Conservation (phyloP, 1,284 basidiomycete species). For the Exobasidium cylindrosporum region DNA sequence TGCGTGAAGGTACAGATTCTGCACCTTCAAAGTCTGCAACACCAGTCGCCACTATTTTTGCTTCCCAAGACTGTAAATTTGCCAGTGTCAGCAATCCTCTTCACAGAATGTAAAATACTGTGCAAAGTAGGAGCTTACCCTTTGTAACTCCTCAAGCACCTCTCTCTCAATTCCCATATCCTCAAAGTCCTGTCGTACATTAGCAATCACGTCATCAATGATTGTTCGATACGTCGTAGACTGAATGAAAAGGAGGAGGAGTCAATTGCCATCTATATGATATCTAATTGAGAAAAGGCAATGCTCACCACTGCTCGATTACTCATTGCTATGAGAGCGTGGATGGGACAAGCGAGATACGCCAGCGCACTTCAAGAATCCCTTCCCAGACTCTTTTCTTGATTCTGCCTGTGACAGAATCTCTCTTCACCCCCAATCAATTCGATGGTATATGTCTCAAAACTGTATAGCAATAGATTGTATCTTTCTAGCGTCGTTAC, state of each 20-base stretch:
- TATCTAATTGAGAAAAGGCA: neutral
- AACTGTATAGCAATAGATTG: too few species aligned
- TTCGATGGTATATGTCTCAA: too few species aligned
- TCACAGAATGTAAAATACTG: slow-evolving; percentile 18
- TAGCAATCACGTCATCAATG: slow-evolving; percentile 90
- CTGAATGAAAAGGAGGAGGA: neutral
- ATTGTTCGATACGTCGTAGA: slow-evolving; percentile 81
- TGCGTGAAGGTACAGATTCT: slow-evolving; percentile 57
- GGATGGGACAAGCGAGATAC: too few species aligned
- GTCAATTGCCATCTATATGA: neutral
- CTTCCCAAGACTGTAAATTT: slow-evolving; percentile 78
- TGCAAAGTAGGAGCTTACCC: slow-evolving; percentile 63
- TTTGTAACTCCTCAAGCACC: slow-evolving; percentile 80
- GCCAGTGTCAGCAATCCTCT: slow-evolving; percentile 9
- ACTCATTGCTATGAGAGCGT: too few species aligned
- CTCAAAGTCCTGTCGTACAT: slow-evolving; percentile 90
- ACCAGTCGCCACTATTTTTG: slow-evolving; percentile 82
- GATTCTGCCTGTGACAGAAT: too few species aligned
- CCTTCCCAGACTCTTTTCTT: too few species aligned
- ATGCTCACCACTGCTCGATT: neutral
- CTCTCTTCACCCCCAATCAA: too few species aligned
- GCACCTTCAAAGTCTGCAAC: slow-evolving; percentile 86
- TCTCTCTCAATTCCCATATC: slow-evolving; percentile 93
- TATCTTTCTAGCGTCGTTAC: too few species aligned
- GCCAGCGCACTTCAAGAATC: too few species aligned